A percentile compares a stretch with the other conserved stretches of the same genome.
Conservation (phyloP, 2,329 filamentous ascomycete genomes). For the Phialophora expanda region DNA sequence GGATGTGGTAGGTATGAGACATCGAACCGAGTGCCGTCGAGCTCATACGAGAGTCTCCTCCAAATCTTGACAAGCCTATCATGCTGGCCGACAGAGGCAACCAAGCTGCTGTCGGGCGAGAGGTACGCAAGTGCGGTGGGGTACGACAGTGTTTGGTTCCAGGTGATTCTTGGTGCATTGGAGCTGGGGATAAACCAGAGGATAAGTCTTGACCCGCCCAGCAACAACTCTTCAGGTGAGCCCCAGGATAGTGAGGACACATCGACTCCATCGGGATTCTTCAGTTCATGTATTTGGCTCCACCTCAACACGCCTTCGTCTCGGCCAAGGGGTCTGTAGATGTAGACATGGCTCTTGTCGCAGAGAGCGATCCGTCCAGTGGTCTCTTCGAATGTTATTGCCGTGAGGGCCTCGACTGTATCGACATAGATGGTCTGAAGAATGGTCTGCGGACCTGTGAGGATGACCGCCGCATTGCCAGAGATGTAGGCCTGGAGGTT, state of each 20-base stretch:
- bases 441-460: constrained; percentile 73
- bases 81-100: constrained; percentile 77
- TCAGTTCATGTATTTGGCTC: constrained; percentile 34
- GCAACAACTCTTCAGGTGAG: constrained; percentile 78
- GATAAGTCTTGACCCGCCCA: constrained; percentile 71
- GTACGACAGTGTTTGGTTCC: constrained; percentile 76
- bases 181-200: constrained; percentile 64
- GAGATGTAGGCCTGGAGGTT: constrained; percentile 77
- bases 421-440: constrained; percentile 92
- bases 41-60: constrained; percentile 82
- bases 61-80: constrained; percentile 91
- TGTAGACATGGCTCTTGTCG: constrained; percentile 68
- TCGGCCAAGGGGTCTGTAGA: constrained; percentile 77
- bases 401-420: constrained; percentile 69
- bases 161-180: constrained; percentile 59
- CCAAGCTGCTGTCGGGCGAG: constrained; percentile 84
- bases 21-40: constrained; percentile 84
- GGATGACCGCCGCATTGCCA: constrained; percentile 83
- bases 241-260: constrained; percentile 82
- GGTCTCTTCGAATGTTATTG: constrained; percentile 78
- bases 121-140: constrained; percentile 75
- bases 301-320: constrained; percentile 69
- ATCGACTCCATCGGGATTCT: constrained; percentile 49
- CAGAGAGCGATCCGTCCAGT: constrained; percentile 85
- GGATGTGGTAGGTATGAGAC: constrained; percentile 90